Conservation (phyloP, 2,329 filamentous ascomycete genomes). For the Fusarium circinatum region DNA sequence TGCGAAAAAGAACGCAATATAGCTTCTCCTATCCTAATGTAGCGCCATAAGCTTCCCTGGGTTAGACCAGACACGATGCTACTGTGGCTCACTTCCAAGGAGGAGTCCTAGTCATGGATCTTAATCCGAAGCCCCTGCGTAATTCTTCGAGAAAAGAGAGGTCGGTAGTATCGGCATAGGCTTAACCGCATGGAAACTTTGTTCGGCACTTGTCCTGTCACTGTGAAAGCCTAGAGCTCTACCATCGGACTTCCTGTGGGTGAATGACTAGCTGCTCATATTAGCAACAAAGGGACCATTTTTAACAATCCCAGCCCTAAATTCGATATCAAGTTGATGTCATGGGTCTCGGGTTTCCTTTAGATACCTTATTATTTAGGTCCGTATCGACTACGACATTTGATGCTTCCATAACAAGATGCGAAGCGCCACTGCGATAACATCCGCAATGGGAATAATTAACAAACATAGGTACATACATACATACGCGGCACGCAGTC, state of each 20-base stretch:
- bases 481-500: not conserved
- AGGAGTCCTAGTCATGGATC: slow-evolving; percentile 8
- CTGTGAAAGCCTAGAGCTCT: slow-evolving; percentile 2
- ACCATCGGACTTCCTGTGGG: not conserved
- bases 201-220: slow-evolving; percentile 29
- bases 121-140: slow-evolving; percentile 14
- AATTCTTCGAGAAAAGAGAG: slow-evolving; percentile 22
- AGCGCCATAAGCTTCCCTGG: not conserved
- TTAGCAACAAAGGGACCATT: not conserved
- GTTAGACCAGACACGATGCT: slow-evolving; percentile 11
- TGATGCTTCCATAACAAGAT: not conserved
- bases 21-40: not conserved
- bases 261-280: not conserved
- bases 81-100: not conserved
- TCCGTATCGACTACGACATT: not conserved
- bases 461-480: not conserved
- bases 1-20: slow-evolving; percentile 5
- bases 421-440: slow-evolving; percentile 10
- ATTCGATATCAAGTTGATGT: not conserved
- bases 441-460: not conserved
- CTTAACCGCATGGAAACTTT: slow-evolving; percentile 28
- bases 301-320: not conserved
- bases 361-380: not conserved
- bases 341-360: not conserved
- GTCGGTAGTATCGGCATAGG: slow-evolving; percentile 27